These are phyloP conservation scores for Pichia sp. DNA, from an alignment of 1,139 yeast species.

Conservation along the genomic window DNA sequence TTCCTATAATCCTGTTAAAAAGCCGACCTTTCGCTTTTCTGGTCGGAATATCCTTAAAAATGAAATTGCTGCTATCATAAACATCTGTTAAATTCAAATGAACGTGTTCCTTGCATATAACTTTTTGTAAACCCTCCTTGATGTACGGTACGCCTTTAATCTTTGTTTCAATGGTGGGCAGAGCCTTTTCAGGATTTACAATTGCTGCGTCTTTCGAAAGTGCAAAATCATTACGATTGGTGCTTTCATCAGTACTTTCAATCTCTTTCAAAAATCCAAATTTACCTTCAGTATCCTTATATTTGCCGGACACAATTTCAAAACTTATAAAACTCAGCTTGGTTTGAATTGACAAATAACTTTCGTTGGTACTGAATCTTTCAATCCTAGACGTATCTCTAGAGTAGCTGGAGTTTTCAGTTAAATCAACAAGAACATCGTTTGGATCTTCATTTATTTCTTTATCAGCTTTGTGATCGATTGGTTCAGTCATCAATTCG, in stretches of 20 bases:
- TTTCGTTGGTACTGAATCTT: neutral
- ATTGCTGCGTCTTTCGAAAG: neutral
- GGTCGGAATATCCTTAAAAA: conserved; percentile 1
- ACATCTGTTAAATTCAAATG: neutral
- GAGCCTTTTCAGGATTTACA: too few species aligned
- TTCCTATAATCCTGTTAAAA: conserved; percentile 5
- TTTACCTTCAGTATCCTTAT: neutral
- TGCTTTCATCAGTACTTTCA: neutral
- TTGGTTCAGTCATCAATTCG: too few species aligned
- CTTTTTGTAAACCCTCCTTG: conserved; percentile 57
- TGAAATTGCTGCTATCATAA: conserved; percentile 1
- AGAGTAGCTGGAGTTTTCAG: too few species aligned
- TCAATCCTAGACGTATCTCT: neutral
- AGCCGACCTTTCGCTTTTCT: neutral
- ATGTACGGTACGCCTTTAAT: conserved; percentile 71
- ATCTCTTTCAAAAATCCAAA: conserved; percentile 3
- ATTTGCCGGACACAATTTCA: conserved; percentile 3
- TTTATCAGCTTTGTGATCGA: neutral
- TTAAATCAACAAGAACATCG: neutral
- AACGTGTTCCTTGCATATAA: neutral
- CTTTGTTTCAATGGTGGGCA: conserved; percentile 24
- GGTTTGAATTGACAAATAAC: too few species aligned
- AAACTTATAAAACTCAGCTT: neutral
- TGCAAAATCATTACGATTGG: neutral
- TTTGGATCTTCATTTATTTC: neutral